A percentile compares a stretch with the other conserved stretches of the same genome.
Evolutionary conservation across 1,139 yeast species (phyloP).

Genomic region (Blastobotrys ciferrii): DNA sequence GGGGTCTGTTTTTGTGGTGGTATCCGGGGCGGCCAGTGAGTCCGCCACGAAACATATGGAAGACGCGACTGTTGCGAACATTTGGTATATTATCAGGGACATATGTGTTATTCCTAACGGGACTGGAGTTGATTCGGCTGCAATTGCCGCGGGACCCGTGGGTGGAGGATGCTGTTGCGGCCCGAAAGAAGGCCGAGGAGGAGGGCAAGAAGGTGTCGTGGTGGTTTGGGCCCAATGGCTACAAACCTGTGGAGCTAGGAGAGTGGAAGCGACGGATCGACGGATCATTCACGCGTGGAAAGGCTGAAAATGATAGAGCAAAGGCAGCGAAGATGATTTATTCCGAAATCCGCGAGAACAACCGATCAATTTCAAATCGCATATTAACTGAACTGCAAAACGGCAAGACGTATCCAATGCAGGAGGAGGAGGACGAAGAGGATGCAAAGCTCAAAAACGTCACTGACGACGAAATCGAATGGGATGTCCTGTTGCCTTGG

Average conservation of each 20-base stretch:
- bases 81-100: slow-evolving; percentile 31
- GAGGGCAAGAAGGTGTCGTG: slow-evolving; percentile 24
- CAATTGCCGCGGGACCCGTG: slow-evolving; percentile 37
- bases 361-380: slow-evolving; percentile 22
- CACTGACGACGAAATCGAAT: slow-evolving; percentile 24
- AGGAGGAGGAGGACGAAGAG: slow-evolving; percentile 16
- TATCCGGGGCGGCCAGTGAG: slow-evolving; percentile 29
- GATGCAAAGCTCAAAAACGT: slow-evolving; percentile 14
- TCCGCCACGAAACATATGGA: slow-evolving; percentile 26
- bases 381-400: slow-evolving; percentile 25
- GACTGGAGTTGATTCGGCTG: slow-evolving; percentile 33
- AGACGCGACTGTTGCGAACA: slow-evolving; percentile 25
- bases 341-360: slow-evolving; percentile 24
- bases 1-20: slow-evolving; percentile 33
- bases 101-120: slow-evolving; percentile 30
- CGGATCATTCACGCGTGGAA: slow-evolving; percentile 7
- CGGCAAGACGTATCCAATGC: slow-evolving; percentile 16
- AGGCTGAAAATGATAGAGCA: slow-evolving; percentile 18
- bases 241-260: slow-evolving; percentile 30
- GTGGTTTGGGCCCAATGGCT: slow-evolving; percentile 38
- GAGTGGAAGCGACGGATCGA: slow-evolving; percentile 35
- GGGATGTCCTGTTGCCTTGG: slow-evolving; percentile 33
- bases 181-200: slow-evolving; percentile 26
- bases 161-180: slow-evolving; percentile 36
- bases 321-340: slow-evolving; percentile 21